Conservation (phyloP, 352 stramenopile species). For the Phytopythium aichiense region DNA sequence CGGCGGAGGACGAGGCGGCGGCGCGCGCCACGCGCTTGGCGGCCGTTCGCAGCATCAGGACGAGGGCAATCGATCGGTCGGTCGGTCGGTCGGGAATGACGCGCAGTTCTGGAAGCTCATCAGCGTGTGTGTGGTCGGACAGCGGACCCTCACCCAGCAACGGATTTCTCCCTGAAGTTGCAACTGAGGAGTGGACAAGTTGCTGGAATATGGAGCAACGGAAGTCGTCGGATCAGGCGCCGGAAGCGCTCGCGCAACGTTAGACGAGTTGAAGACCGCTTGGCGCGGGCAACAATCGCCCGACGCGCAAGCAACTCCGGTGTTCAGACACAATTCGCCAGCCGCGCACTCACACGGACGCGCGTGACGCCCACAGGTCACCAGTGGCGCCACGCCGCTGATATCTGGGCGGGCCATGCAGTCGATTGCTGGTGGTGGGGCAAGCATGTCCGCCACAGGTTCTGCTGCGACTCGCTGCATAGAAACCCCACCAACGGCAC, state of each 20-base stretch:
- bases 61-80: neutral
- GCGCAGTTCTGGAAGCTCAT: conserved; percentile 3
- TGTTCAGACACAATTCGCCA: neutral
- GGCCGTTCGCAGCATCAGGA: conserved; percentile 46
- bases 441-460: neutral
- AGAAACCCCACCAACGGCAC: conserved; percentile 7
- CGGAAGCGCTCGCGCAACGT: neutral
- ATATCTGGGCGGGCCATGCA: neutral
- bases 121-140: neutral
- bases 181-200: neutral
- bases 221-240: neutral
- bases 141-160: conserved; percentile 2
- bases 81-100: conserved; percentile 8
- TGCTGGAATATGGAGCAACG: neutral
- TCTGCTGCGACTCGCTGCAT: neutral
- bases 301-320: neutral
- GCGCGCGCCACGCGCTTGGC: conserved; percentile 37
- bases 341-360: neutral
- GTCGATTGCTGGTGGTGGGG: neutral
- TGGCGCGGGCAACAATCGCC: neutral
- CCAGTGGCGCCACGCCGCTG: neutral
- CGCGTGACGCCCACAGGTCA: neutral
- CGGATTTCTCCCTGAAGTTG: neutral
- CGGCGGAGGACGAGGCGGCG: conserved; percentile 11
- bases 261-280: neutral